Conservation (phyloP, 108 stramenopile species). For the Nannochloropsis oceanica region DNA sequence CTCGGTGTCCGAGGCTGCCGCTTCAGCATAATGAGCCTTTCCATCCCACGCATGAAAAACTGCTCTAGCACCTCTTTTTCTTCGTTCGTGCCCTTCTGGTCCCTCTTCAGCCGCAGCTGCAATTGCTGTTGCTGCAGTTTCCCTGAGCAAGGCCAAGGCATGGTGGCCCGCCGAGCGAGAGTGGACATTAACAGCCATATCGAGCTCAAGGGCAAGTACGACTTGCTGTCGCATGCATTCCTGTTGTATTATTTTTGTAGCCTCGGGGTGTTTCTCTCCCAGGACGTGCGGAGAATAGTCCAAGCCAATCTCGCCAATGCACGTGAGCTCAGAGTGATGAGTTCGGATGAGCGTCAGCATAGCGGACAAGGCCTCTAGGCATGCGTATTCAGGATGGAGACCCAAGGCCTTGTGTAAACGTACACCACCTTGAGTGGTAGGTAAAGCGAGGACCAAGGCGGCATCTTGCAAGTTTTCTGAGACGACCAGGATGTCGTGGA, state of each 20-base stretch:
- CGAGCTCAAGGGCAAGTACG: slow-evolving; percentile 1
- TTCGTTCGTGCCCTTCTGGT: too few species aligned
- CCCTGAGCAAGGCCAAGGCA: slow-evolving; percentile 6
- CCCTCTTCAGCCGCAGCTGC: not conserved
- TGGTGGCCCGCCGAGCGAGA: slow-evolving; percentile 23
- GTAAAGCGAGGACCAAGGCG: not conserved
- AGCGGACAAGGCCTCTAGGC: not conserved
- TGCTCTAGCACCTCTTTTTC: not conserved
- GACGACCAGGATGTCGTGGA: not conserved
- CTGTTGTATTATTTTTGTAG: not conserved
- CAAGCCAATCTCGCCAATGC: slow-evolving; percentile 22
- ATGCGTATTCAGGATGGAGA: slow-evolving; percentile 18
- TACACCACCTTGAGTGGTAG: not conserved
- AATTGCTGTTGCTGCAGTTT: not conserved
- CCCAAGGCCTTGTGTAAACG: slow-evolving; percentile 14
- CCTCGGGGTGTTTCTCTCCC: slow-evolving; percentile 1
- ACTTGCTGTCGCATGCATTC: not conserved
- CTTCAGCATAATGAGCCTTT: slow-evolving; percentile 13
- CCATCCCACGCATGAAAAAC: slow-evolving; percentile 26
- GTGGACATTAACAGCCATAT: slow-evolving; percentile 23
- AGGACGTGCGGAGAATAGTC: slow-evolving; percentile 21
- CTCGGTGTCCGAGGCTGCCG: not conserved
- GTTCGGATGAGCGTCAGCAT: slow-evolving; percentile 8
- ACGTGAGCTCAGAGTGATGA: not conserved
- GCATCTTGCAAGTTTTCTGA: not conserved